A percentile compares a stretch with the other conserved stretches of the same genome.
Conservation (phyloP, 2,329 filamentous ascomycete species). For the Fusarium haematococcum region DNA sequence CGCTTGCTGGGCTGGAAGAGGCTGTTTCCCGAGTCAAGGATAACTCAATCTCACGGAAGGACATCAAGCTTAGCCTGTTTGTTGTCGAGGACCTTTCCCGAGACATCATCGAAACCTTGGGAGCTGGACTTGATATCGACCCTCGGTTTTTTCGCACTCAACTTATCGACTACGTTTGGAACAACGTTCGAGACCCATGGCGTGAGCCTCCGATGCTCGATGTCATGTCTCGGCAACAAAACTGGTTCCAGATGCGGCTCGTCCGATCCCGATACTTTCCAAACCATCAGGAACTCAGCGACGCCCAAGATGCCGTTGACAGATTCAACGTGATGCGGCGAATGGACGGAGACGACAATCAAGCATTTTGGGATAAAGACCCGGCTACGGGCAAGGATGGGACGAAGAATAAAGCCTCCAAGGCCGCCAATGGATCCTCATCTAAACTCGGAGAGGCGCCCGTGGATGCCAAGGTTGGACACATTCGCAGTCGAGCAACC, state of each 20-base stretch:
- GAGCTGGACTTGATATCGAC: not conserved
- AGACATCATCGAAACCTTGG: not conserved
- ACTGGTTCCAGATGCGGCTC: constrained; percentile 1
- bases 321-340: not conserved
- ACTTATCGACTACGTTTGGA: not conserved
- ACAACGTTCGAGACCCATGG: constrained; percentile 1
- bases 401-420: not conserved
- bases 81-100: constrained; percentile 2
- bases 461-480: not conserved
- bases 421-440: not conserved
- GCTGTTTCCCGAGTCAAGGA: not conserved
- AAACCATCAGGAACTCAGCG: not conserved
- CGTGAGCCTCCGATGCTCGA: not conserved
- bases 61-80: not conserved
- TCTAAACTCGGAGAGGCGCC: not conserved
- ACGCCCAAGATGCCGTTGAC: not conserved
- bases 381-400: not conserved
- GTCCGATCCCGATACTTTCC: not conserved
- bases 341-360: not conserved
- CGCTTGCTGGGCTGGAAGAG: not conserved
- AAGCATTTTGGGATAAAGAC: not conserved
- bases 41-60: not conserved
- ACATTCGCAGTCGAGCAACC: not conserved
- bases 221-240: not conserved
- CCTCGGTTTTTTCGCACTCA: not conserved